Evolutionary conservation across 176 grass and related monocot species (phyloP).

Genomic region (Cenchrus americanus): DNA sequence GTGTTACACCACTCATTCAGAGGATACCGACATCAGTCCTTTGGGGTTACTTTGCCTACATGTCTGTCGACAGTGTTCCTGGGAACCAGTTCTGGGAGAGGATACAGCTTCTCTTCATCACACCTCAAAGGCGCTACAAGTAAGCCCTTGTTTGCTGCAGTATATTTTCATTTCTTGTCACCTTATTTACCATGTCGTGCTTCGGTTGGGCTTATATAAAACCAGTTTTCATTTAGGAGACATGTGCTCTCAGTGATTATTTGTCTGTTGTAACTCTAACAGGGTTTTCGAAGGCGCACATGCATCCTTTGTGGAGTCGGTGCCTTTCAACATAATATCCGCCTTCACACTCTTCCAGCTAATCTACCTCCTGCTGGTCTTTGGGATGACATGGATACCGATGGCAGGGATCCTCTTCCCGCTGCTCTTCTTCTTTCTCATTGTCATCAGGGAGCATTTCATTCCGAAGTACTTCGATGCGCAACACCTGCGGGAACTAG

Average conservation of each 20-base stretch:
- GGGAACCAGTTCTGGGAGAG: constrained; percentile 94
- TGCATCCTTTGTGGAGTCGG: constrained; percentile 80
- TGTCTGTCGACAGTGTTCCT: constrained; percentile 85
- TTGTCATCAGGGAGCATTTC: constrained; percentile 74
- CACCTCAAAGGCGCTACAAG: constrained; percentile 71
- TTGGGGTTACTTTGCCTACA: constrained; percentile 95
- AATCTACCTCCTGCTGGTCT: constrained; percentile 71
- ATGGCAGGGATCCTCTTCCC: constrained; percentile 89
- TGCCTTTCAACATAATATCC: constrained; percentile 70
- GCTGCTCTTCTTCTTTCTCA: constrained; percentile 75
- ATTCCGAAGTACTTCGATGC: constrained; percentile 65
- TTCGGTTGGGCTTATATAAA: not conserved
- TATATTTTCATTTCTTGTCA: constrained; percentile 25
- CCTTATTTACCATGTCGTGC: not conserved
- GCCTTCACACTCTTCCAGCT: constrained; percentile 83
- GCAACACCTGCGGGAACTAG: constrained; percentile 64
- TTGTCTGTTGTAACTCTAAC: constrained; percentile 20
- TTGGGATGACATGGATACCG: constrained; percentile 87
- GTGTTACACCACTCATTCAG: constrained; percentile 72
- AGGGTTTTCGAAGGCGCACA: constrained; percentile 95
- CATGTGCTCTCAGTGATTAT: not conserved
- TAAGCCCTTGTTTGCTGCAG: constrained; percentile 37
- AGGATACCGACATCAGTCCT: constrained; percentile 87
- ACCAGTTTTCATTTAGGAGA: not conserved
- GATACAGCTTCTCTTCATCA: constrained; percentile 66